Conservation (phyloP, 257 asterid species). For the Fraxinus cuspidata region DNA sequence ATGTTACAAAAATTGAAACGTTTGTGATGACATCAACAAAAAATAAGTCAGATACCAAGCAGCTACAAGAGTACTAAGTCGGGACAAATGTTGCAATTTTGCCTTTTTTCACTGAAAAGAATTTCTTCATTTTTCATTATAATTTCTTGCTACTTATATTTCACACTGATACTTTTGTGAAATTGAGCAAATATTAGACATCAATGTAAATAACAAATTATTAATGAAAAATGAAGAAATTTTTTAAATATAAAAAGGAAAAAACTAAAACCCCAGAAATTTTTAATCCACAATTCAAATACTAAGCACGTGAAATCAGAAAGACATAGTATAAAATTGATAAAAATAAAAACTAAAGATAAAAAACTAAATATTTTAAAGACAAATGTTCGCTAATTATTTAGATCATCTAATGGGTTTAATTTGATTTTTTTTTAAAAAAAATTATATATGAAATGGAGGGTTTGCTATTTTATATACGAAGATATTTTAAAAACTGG, state of each 20-base stretch:
- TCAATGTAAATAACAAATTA: background rate
- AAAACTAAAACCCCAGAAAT: background rate
- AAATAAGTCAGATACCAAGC: no score
- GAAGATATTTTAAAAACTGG: no score
- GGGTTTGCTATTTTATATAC: background rate
- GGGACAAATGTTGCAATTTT: background rate
- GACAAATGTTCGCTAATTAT: background rate
- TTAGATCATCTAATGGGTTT: no score
- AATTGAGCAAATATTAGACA: background rate
- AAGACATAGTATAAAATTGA: background rate
- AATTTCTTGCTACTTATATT: conserved; percentile 5
- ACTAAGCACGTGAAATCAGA: no score
- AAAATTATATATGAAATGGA: no score
- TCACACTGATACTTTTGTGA: conserved; percentile 3
- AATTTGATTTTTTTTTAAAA: no score
- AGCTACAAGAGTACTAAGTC: background rate
- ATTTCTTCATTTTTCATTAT: background rate
- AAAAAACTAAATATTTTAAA: no score
- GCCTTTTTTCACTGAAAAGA: background rate
- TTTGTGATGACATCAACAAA: background rate
- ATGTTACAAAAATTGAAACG: background rate
- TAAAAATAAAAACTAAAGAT: no score
- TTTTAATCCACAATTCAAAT: background rate
- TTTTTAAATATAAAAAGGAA: no score
- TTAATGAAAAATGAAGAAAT: background rate